Conservation (phyloP, 768 basidiomycete genomes). For the Rhodotorula babjevae region DNA sequence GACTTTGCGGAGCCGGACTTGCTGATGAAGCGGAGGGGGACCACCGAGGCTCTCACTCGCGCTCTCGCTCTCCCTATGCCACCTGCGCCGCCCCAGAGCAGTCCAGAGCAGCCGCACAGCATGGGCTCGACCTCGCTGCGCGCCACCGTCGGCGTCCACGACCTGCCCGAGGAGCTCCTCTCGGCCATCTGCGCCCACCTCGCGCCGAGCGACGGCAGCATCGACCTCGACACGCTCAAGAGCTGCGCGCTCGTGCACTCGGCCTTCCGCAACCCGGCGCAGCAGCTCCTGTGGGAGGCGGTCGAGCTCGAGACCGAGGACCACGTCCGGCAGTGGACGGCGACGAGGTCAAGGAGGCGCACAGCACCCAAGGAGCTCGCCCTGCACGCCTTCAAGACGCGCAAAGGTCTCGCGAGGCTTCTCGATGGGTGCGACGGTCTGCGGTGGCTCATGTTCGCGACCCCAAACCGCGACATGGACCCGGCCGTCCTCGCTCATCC, state of each 20-base stretch:
- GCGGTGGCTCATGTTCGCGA: not conserved
- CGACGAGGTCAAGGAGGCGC: not conserved
- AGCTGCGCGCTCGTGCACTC: constrained; percentile 14
- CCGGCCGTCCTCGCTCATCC: not conserved
- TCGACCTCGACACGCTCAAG: constrained; percentile 20
- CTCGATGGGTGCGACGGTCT: not conserved
- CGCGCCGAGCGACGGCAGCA: no score
- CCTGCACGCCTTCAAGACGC: not conserved
- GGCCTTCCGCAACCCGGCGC: constrained; percentile 1
- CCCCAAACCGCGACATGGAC: not conserved
- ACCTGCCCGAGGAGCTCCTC: constrained; percentile 3
- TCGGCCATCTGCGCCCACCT: not conserved
- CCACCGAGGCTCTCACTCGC: no score
- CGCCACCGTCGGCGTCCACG: not conserved
- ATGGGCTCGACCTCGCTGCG: no score
- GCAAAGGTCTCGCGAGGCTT: not conserved
- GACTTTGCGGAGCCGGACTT: no score
- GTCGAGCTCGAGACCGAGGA: not conserved
- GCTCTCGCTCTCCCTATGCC: no score
- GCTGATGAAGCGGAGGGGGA: no score
- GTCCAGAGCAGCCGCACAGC: no score
- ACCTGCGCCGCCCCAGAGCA: no score
- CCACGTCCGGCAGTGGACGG: constrained; percentile 5
- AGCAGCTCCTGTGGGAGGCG: constrained; percentile 16
- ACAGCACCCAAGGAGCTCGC: constrained; percentile 9